Percentiles rank a stretch among this genome's conserved stretches.
phyloP scores from a whole-genome alignment of 257 asterid species.

The Solanum virginianum region DNA sequence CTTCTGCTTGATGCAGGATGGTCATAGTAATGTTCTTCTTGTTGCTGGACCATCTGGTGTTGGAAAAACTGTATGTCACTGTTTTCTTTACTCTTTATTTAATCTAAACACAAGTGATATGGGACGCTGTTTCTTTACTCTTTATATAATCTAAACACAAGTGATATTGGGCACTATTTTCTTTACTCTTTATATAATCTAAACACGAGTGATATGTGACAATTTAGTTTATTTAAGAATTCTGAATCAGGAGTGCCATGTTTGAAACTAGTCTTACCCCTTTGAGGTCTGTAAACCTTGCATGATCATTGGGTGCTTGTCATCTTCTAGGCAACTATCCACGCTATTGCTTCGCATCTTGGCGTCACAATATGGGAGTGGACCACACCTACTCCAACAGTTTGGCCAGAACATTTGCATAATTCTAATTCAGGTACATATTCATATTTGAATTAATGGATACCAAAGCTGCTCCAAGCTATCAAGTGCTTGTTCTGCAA shows the following conservation, averaged over 20 bases:
- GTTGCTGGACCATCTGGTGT: conserved; percentile 89
- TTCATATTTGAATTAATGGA: neutral
- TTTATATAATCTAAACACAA: neutral
- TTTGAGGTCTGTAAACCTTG: neutral
- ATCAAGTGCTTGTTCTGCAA: neutral
- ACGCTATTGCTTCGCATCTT: conserved; percentile 64
- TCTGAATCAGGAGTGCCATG: neutral
- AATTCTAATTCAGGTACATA: conserved; percentile 64
- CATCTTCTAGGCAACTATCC: conserved; percentile 55
- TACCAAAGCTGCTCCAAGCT: neutral
- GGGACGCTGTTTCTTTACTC: conserved; percentile 1
- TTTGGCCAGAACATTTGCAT: conserved; percentile 91
- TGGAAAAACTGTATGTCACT: conserved; percentile 83
- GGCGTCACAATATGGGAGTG: conserved; percentile 75
- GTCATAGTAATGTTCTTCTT: conserved; percentile 43
- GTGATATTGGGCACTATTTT: neutral
- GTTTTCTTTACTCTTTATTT: neutral
- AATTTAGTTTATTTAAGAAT: neutral
- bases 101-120: neutral
- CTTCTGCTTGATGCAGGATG: conserved; percentile 32
- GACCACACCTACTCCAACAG: conserved; percentile 84
- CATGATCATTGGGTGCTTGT: conserved; percentile 10
- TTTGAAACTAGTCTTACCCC: neutral
- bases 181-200: neutral
- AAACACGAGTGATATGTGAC: neutral